These are phyloP conservation scores for Euphorbia tirucalli DNA, from an alignment of 345 rosid species.

Conservation along the genomic window DNA sequence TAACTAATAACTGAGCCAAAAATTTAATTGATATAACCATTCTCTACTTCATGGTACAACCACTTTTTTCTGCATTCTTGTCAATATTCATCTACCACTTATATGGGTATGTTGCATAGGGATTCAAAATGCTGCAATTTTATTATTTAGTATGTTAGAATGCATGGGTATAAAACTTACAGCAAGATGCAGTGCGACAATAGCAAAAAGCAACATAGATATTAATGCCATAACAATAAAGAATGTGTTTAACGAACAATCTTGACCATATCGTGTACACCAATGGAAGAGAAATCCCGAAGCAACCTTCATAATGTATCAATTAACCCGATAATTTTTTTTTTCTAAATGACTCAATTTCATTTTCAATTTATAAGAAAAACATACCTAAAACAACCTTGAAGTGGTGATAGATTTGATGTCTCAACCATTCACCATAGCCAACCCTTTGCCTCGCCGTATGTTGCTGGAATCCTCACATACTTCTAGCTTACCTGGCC, in stretches of 20 bases:
- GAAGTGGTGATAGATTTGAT: too few relatives aligned
- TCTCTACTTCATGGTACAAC: neutral
- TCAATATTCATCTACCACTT: neutral
- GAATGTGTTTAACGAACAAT: slow-evolving; percentile 92
- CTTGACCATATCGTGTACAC: slow-evolving; percentile 95
- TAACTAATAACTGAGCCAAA: neutral
- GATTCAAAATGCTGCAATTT: too few relatives aligned
- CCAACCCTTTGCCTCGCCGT: too few relatives aligned
- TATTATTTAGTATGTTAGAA: neutral
- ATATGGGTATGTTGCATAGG: too few relatives aligned
- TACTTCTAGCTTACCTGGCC: too few relatives aligned
- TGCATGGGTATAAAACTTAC: slow-evolving; percentile 48
- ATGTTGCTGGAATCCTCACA: too few relatives aligned
- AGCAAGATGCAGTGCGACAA: slow-evolving; percentile 84
- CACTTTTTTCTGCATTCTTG: neutral
- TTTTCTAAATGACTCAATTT: too few relatives aligned
- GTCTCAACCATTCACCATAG: too few relatives aligned
- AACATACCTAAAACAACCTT: too few relatives aligned
- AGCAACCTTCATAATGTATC: too few relatives aligned
- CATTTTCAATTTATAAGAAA: too few relatives aligned
- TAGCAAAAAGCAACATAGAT: slow-evolving; percentile 60
- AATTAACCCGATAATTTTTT: too few relatives aligned
- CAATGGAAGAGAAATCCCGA: slow-evolving; percentile 96
- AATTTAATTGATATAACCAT: neutral
- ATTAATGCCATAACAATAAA: slow-evolving; percentile 75